A percentile compares a stretch with the other conserved stretches of the same genome.
Conservation (phyloP, 2,329 filamentous ascomycete genomes). For the Xylariaceae sp. region DNA sequence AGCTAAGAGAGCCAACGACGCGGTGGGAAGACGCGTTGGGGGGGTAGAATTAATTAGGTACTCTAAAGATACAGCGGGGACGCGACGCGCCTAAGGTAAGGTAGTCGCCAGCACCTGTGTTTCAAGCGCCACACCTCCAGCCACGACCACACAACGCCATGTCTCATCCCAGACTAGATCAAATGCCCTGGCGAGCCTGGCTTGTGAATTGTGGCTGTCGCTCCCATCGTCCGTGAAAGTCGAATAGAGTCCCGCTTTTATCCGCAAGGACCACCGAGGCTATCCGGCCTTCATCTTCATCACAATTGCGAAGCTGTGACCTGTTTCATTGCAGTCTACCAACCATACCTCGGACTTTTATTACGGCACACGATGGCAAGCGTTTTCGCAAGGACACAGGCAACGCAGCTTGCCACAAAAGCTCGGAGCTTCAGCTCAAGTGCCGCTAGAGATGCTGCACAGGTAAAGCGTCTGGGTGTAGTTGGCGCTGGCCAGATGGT, state of each 20-base stretch:
- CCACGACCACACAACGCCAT: no score
- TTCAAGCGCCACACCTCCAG: no score
- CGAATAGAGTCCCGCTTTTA: conserved; percentile 21
- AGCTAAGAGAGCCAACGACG: no score
- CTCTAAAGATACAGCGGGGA: no score
- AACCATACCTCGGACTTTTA: not conserved
- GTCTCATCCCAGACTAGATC: no score
- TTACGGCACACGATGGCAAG: conserved; percentile 37
- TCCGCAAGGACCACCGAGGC: conserved; percentile 27
- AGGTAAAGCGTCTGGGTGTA: conserved; percentile 86
- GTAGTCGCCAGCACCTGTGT: no score
- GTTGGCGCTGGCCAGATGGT: conserved; percentile 97
- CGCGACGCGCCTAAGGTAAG: no score
- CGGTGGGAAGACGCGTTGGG: no score
- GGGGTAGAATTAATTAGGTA: no score
- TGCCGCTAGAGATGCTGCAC: conserved; percentile 56
- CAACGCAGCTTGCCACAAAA: conserved; percentile 39
- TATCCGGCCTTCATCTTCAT: conserved; percentile 20
- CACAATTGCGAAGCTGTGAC: conserved; percentile 1
- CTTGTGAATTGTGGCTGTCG: not conserved
- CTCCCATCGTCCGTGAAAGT: not conserved
- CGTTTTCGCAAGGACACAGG: conserved; percentile 38
- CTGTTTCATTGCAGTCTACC: not conserved
- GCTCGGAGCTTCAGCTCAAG: conserved; percentile 68
- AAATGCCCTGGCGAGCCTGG: no score